Conservation (phyloP, 2,329 filamentous ascomycete species). For the Dryadomyces quercivorus region DNA sequence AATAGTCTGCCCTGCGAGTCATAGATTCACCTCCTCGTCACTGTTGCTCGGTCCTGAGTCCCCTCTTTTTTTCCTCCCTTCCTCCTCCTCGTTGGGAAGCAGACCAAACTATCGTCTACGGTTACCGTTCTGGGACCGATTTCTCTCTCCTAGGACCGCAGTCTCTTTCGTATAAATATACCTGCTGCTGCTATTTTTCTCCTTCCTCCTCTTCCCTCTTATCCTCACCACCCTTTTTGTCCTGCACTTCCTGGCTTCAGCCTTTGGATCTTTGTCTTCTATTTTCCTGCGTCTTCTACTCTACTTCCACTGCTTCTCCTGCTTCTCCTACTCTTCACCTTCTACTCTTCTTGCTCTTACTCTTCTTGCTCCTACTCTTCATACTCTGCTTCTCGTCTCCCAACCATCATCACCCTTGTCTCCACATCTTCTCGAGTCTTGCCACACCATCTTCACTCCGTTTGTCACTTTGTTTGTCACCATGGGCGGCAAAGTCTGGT, state of each 20-base stretch:
- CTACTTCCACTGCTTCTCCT: too few relatives aligned
- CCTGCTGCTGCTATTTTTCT: background rate
- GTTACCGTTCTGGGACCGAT: background rate
- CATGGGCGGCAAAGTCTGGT: constrained; percentile 42
- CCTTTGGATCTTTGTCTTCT: background rate
- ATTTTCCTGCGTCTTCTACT: too few relatives aligned
- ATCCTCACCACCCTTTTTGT: background rate
- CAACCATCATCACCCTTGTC: too few relatives aligned
- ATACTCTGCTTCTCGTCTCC: too few relatives aligned
- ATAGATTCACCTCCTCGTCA: background rate
- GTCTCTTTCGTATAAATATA: background rate
- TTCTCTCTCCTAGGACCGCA: background rate
- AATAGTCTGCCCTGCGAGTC: background rate
- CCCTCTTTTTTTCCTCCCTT: background rate
- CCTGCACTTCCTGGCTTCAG: background rate
- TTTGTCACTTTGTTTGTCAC: background rate
- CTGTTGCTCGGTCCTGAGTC: background rate
- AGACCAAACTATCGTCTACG: background rate
- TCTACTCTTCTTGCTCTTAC: background rate
- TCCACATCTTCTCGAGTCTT: background rate
- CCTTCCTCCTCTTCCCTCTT: background rate
- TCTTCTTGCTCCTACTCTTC: background rate
- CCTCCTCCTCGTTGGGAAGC: background rate
- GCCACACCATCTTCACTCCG: background rate
- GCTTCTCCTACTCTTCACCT: background rate